These are phyloP conservation scores for Chrysosporium keratinophilum DNA, from an alignment of 2,329 filamentous ascomycete species.

Conservation along the genomic window DNA sequence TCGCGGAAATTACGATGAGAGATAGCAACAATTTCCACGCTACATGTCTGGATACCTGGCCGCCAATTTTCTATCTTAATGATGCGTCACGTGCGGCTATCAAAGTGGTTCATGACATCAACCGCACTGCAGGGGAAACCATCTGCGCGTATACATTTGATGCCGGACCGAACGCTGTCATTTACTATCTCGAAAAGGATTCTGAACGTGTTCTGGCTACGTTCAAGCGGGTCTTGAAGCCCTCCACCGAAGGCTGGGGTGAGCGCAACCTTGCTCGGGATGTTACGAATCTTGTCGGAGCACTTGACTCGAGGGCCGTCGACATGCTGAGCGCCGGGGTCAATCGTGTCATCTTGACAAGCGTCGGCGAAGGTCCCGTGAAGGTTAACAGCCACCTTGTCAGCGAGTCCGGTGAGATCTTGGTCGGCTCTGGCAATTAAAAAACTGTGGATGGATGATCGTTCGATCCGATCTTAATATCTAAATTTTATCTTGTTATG, in stretches of 20 bases:
- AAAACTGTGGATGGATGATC: not conserved
- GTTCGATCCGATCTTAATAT: not conserved
- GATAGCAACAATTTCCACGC: constrained; percentile 97
- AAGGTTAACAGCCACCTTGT: constrained; percentile 70
- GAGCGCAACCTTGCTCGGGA: constrained; percentile 44
- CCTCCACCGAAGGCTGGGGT: constrained; percentile 41
- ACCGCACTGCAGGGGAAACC: constrained; percentile 63
- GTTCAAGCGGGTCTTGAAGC: constrained; percentile 65
- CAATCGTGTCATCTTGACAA: constrained; percentile 78
- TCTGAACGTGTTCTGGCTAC: constrained; percentile 62
- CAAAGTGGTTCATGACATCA: constrained; percentile 79
- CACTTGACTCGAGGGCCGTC: constrained; percentile 45
- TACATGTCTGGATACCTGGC: constrained; percentile 85
- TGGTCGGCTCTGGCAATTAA: constrained; percentile 19
- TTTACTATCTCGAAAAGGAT: constrained; percentile 85
- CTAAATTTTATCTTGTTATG: not conserved
- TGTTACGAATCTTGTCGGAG: constrained; percentile 49
- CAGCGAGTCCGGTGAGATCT: constrained; percentile 50
- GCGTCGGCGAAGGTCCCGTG: constrained; percentile 79
- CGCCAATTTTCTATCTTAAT: constrained; percentile 98
- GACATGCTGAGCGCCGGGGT: constrained; percentile 64
- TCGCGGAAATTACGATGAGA: constrained; percentile 86
- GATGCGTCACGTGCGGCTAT: constrained; percentile 83
- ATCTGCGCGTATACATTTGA: constrained; percentile 96
- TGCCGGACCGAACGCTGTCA: constrained; percentile 89